Evolutionary conservation across 179 eudicot species (phyloP), one percentile per base, ranked within the genome.

Genomic region (Spinacia oleracea): DNA sequence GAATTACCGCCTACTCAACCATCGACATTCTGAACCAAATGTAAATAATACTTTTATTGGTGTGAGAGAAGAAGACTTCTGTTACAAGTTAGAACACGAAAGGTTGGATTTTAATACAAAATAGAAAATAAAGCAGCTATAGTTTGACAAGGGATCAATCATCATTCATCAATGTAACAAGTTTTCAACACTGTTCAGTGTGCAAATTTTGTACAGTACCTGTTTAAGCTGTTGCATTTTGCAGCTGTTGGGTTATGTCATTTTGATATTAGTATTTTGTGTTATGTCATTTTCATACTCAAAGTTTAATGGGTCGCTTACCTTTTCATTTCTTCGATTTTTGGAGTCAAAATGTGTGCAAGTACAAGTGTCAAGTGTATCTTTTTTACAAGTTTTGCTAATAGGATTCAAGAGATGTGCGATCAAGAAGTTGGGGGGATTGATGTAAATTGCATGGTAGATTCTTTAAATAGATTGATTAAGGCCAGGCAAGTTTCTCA

Each of bases 11-110:
- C 12, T 10, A 10, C 73, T 53, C 7, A 4, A 53, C 29, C 23
- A 56, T 71, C 73, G 82, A 63, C 58, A 66, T 60, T 60, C 53
- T 45, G 51, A 60, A 6, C 55, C 35, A 79, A 73, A 23, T 79
- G 77, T 72, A 53, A 71, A 71, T 72, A 72, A 56, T 45, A 71
- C 8, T 40, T 35, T 9, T 56, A 60, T 25, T 21, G n/a, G 75
- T 27, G 56, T 42, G 62, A 34, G n/a, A 6, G 12, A 63, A 29
- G 27, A 38, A 73, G 42, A 15, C 34, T 40, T 25, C 18, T 64
- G 45, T 40, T 50, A 38, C 5, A 38, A 38, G 1, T 38, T 38
- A 34, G 25, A 51, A 51, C 51, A 45, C 32, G 34, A 15, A 59
- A 4, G 12, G 18, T 34, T 16, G 12, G n/a, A 9, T 79, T 50